Evolutionary conservation across 2,329 filamentous ascomycete genomes (phyloP), one percentile per base, ranked within the genome.

Genomic region (Saccharata proteae): DNA sequence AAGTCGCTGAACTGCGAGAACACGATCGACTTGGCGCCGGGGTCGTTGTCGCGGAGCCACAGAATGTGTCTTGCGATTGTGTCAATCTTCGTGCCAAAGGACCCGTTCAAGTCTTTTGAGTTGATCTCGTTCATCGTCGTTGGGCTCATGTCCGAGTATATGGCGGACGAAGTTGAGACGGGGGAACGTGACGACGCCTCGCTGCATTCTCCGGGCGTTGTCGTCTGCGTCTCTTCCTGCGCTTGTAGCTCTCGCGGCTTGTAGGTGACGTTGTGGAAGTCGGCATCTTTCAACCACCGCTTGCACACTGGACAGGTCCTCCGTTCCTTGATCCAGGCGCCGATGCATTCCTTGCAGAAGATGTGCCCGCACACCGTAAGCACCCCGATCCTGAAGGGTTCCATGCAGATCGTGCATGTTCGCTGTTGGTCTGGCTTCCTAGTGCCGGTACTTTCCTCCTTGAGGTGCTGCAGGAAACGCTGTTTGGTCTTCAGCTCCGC

Each of bases 1-100:
- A 94, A 96, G 32, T 82, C 78, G 34, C 71, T 71, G 53, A 84
- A 90, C 57, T 96, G 88, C 1, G 83, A 92, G 54, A 93, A 98
- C n/a, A 96, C 69, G 49, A 98, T 80, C 0, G 82, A 81, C 51
- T 96, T 96, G 7, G 84, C 75, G 0, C 84, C 84, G 0, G 84
- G 82, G 43, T 94, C 85, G 28, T 81, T 74, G 42, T 80, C 66
- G 3, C 88, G 74, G 13, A 96, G 65, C 82, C 83, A 94, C 11
- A 93, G 57, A 3, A 96, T 57, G 51, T 96, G 90, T 3, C 83
- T 18, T 12, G 57, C 55, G 9, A 64, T 51, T 29, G 61, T 92
- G 51, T 94, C 85, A 12, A 96, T 77, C 55, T 96, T 98, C 1
- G 82, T 92, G 2, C 84, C 85, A 46, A 82, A 94, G 0, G 80